Evolutionary conservation across 73 alveolate species (phyloP), one percentile per base, ranked within the genome.

Genomic region (Paraurostyla sp.): DNA sequence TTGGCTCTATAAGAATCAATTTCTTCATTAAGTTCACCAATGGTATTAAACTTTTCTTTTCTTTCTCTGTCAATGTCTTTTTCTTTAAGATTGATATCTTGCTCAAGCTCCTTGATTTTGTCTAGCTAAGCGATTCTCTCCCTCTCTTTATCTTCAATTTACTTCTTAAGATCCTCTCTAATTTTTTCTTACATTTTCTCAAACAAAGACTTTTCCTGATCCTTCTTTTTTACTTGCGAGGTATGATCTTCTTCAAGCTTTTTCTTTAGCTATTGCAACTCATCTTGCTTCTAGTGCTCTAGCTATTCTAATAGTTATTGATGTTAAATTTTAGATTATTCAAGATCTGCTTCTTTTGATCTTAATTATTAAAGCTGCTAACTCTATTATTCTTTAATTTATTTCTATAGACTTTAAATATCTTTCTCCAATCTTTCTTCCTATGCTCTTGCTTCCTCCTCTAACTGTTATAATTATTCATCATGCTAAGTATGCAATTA

Each of bases 51-150:
- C 48, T 45, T 23, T 15, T 50, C 87, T 46, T 49, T 29, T 75
- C 87, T 75, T 46, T 75, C 87, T 11, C 33, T 81, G 35, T 81
- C 91, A 32, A 81, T 56, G 41, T 76, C 89, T 52, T 46, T 33
- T 15, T 49, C 58, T 58, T 51, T 76, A 2, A 0, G 43, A 25
- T 51, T 25, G n/a, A 51, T 58, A 0, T 76, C 89, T 4, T 2
- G 23, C 38, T 81, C 83, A 0, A 81, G 56, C n/a, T 45, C 27
- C 1, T 23, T 6, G 0, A 73, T 3, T 46, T 30, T 46, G 16
- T 23, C 56, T 2, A 58, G 41, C 29, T 20, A 22, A 0, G 22
- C 73, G 20, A 7, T 3, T 35, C 78, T 63, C 40, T 81, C 76
- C 40, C 33, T 58, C 40, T 81, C 91, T 18, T 49, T 32, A n/a